phyloP scores from a whole-genome alignment of 495 filamentous ascomycete genomes.

The Talaromyces thailandensis region DNA sequence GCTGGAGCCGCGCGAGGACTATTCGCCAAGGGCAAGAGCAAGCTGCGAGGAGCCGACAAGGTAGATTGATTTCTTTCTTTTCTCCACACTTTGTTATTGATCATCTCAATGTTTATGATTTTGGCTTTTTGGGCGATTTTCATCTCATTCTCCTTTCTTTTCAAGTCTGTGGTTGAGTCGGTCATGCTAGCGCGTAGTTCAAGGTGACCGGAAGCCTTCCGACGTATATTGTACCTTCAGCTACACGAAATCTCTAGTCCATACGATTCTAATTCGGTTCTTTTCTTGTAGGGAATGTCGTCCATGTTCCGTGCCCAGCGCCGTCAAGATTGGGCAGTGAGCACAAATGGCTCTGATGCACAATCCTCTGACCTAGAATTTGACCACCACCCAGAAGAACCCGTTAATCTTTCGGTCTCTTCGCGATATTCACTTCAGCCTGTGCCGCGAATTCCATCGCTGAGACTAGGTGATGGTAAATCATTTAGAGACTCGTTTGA shows the following conservation, averaged over 20 bases:
- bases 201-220: constrained; percentile 13
- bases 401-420: not conserved
- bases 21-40: constrained; percentile 78
- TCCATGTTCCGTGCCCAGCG: constrained; percentile 15
- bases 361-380: not conserved
- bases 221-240: constrained; percentile 8
- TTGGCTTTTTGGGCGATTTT: constrained; percentile 24
- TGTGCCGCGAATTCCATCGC: constrained; percentile 3
- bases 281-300: constrained; percentile 35
- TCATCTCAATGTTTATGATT: constrained; percentile 8
- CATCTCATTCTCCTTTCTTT: constrained; percentile 19
- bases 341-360: not conserved
- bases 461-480: not conserved
- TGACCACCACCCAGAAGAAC: not conserved
- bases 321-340: not conserved
- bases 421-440: constrained; percentile 4
- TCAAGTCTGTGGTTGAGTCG: constrained; percentile 11
- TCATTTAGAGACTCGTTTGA: constrained; percentile 1
- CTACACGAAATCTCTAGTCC: constrained; percentile 10
- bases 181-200: constrained; percentile 12
- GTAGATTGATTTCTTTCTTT: constrained; percentile 47
- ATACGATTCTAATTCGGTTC: constrained; percentile 26
- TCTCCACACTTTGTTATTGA: constrained; percentile 27
- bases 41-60: constrained; percentile 69
- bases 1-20: constrained; percentile 65